Conservation (phyloP, 306 rosid genomes). For the Cyclanthera cordifolia region DNA sequence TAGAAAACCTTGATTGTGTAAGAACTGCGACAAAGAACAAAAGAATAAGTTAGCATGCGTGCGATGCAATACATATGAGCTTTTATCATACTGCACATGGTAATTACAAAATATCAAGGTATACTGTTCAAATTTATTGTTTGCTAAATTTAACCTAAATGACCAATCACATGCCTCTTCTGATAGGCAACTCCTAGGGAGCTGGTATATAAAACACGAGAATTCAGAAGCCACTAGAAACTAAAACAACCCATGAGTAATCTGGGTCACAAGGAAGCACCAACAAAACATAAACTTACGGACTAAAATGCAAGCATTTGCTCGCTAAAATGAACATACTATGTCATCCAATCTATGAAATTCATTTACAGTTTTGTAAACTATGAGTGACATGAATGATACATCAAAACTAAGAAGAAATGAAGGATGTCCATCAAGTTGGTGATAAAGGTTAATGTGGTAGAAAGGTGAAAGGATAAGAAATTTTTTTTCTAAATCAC, state of each 20-base stretch:
- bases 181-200: neutral
- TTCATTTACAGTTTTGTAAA: neutral
- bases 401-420: constrained; percentile 1
- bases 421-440: neutral
- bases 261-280: neutral
- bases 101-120: no score
- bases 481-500: constrained; percentile 1
- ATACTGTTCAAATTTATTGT: neutral
- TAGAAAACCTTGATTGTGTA: constrained; percentile 82
- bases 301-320: neutral
- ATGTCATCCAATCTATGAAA: neutral
- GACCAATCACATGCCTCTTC: neutral
- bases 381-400: neutral
- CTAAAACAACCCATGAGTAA: neutral
- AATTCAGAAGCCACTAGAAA: neutral
- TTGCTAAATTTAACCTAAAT: neutral
- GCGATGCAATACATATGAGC: neutral
- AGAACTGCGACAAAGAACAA: constrained; percentile 41
- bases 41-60: constrained; percentile 1
- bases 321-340: neutral
- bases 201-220: neutral
- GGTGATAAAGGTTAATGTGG: neutral
- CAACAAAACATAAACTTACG: neutral
- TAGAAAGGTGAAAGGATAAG: neutral
- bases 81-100: neutral